Conservation (phyloP, 2,329 filamentous ascomycete genomes). For the Tolypocladium sp. region DNA sequence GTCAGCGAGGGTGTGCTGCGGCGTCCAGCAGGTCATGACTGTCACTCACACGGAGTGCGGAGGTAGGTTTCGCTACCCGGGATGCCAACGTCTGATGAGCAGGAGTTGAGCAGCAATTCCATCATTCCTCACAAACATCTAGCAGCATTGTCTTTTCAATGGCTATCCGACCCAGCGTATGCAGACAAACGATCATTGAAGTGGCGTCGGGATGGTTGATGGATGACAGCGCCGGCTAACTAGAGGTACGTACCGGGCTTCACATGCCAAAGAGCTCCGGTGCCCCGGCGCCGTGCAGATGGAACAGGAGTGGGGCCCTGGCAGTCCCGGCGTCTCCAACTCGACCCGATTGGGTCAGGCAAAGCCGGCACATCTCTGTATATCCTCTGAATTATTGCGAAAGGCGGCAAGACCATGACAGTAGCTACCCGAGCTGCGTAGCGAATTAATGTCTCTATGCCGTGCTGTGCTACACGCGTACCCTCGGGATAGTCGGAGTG, state of each 20-base stretch:
- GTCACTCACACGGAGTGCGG: not conserved
- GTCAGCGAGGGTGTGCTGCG: not conserved
- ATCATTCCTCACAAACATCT: no score
- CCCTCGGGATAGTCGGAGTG: not conserved
- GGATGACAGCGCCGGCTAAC: not conserved
- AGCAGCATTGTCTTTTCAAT: not conserved
- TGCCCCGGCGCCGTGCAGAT: conserved; percentile 12
- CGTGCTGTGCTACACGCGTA: not conserved
- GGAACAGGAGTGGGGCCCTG: conserved; percentile 13
- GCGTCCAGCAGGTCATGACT: not conserved
- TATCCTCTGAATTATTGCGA: not conserved
- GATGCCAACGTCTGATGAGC: not conserved
- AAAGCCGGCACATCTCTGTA: not conserved
- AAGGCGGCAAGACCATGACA: not conserved
- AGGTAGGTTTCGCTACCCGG: not conserved
- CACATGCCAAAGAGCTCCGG: conserved; percentile 21
- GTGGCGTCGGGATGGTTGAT: not conserved
- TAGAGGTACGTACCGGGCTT: conserved; percentile 7
- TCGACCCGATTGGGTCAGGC: not conserved
- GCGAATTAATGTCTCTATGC: no score
- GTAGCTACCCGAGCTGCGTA: not conserved
- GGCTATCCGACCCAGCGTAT: not conserved
- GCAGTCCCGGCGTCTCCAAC: not conserved
- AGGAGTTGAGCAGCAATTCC: not conserved
- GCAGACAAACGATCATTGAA: not conserved